Conservation (phyloP, 2,329 filamentous ascomycete genomes). For the Diaporthe sp. region DNA sequence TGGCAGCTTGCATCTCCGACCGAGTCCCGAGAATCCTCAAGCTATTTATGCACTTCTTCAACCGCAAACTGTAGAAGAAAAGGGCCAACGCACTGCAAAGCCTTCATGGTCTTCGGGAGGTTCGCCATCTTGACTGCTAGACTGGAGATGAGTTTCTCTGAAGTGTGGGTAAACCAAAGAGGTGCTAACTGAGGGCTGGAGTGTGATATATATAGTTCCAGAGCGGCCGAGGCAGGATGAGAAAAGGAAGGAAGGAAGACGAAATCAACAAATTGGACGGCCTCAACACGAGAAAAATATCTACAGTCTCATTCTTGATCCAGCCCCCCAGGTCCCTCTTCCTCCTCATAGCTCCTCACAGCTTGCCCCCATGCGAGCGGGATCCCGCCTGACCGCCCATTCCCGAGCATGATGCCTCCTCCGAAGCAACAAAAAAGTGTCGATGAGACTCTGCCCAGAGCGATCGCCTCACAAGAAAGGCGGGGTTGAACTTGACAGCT, state of each 20-base stretch:
- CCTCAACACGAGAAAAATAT: slow-evolving; percentile 10
- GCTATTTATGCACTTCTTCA: neutral
- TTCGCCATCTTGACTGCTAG: slow-evolving; percentile 48
- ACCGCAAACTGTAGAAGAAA: neutral
- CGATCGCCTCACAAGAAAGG: slow-evolving; percentile 33
- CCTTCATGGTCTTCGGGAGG: slow-evolving; percentile 54
- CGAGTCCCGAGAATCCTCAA: neutral
- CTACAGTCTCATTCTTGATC: slow-evolving; percentile 13
- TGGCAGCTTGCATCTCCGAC: neutral
- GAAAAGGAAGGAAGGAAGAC: neutral
- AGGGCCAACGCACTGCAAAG: slow-evolving; percentile 42
- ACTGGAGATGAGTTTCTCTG: neutral
- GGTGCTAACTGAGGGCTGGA: neutral
- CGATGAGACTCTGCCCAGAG: slow-evolving; percentile 34
- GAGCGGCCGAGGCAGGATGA: neutral
- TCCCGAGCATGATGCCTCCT: slow-evolving; percentile 14
- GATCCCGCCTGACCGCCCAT: neutral
- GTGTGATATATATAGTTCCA: neutral
- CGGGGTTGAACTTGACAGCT: slow-evolving; percentile 30
- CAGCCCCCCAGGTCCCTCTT: slow-evolving; percentile 31
- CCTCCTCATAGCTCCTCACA: slow-evolving; percentile 8
- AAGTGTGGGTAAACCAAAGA: neutral
- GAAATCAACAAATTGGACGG: slow-evolving; percentile 16
- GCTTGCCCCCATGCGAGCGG: neutral
- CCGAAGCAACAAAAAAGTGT: neutral